phyloP scores from a whole-genome alignment of 106 monocot genomes.

The Xerophyta viscosa region DNA sequence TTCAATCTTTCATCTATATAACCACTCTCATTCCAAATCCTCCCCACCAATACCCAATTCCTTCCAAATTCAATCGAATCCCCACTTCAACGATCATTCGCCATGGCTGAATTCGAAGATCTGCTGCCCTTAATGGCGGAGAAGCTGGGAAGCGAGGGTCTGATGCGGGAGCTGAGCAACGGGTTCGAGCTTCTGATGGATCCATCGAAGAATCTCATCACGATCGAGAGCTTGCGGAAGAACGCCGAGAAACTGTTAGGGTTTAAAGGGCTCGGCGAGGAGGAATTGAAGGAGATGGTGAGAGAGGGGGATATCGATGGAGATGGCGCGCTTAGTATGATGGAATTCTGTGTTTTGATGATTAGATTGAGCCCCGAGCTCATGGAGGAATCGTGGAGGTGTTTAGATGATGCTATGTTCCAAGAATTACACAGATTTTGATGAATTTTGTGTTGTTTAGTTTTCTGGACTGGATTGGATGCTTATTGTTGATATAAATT shows the following conservation, averaged over 20 bases:
- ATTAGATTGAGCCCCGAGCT: slow-evolving; percentile 39
- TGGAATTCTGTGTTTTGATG: slow-evolving; percentile 56
- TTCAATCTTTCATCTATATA: no score
- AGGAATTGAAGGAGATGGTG: slow-evolving; percentile 29
- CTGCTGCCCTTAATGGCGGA: slow-evolving; percentile 34
- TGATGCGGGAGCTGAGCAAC: slow-evolving; percentile 38
- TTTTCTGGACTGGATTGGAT: no score
- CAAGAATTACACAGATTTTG: no score
- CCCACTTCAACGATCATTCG: no score
- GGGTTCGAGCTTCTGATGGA: slow-evolving; percentile 44
- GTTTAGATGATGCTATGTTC: slow-evolving; percentile 3
- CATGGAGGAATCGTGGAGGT: slow-evolving; percentile 19
- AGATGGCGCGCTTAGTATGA: slow-evolving; percentile 24
- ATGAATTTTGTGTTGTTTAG: no score
- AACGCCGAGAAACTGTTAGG: no score
- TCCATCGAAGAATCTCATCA: slow-evolving; percentile 22
- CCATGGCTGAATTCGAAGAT: slow-evolving; percentile 36
- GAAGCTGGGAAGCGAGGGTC: slow-evolving; percentile 24
- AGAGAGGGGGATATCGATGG: slow-evolving; percentile 34
- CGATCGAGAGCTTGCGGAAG: slow-evolving; percentile 29
- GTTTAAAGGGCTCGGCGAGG: slow-evolving; percentile 18
- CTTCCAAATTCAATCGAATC: no score
- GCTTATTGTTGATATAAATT: no score
- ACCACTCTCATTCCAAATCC: no score
- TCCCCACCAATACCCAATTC: no score